Percentiles rank a stretch among this genome's conserved stretches.
phyloP scores from a whole-genome alignment of 1,284 basidiomycete genomes.

The Boletellus deceptivus region DNA sequence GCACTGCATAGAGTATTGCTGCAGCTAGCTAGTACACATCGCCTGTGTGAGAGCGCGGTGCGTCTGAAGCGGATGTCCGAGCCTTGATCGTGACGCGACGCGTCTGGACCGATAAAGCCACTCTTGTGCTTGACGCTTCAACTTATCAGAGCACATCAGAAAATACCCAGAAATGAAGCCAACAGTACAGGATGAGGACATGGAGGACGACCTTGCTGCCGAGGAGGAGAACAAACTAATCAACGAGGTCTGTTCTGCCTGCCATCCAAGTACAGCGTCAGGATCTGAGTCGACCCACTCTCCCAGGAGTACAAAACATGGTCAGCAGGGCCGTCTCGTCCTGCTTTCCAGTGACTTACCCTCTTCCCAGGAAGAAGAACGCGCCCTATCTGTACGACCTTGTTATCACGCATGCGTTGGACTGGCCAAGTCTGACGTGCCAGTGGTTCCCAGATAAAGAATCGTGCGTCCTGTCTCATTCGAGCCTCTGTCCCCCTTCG shows the following conservation, averaged over 20 bases:
- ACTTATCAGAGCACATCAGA: background rate
- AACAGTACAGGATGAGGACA: conserved; percentile 58
- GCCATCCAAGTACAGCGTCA: background rate
- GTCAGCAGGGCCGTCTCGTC: conserved; percentile 37
- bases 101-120: conserved; percentile 20
- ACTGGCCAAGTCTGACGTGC: conserved; percentile 97
- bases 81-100: conserved; percentile 22
- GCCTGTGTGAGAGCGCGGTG: background rate
- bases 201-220: conserved; percentile 78
- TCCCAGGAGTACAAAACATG: conserved; percentile 81
- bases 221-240: conserved; percentile 90
- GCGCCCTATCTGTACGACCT: conserved; percentile 97
- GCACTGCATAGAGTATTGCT: conserved; percentile 10
- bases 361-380: conserved; percentile 84
- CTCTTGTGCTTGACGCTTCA: background rate
- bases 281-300: conserved; percentile 14
- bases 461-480: conserved; percentile 52
- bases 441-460: conserved; percentile 99
- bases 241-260: conserved; percentile 69
- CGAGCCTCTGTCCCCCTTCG: background rate
- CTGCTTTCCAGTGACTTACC: background rate
- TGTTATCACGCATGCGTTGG: conserved; percentile 95
- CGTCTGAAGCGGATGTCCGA: too few relatives aligned
- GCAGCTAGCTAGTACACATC: background rate
- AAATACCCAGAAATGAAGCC: conserved; percentile 50